Percentiles rank a stretch among this genome's conserved stretches.
These are phyloP conservation scores for Ustilago esculenta DNA, from an alignment of 1,284 basidiomycete genomes.

Conservation along the genomic window DNA sequence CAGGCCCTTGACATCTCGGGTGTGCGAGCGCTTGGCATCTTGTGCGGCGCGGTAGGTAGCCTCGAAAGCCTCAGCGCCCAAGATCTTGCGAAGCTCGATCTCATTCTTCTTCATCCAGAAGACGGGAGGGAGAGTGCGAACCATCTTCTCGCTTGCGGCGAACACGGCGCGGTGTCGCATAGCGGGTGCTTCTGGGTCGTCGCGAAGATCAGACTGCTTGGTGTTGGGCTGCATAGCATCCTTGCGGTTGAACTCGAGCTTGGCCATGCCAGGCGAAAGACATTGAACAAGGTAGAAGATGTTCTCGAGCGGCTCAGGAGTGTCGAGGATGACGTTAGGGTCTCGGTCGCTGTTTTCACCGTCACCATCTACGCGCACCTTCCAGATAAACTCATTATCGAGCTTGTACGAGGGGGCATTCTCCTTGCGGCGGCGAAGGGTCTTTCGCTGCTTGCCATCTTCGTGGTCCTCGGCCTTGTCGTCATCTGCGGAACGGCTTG, in stretches of 20 bases:
- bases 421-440: conserved; percentile 54
- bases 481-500: conserved; percentile 44
- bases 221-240: conserved; percentile 62
- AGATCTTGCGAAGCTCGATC: conserved; percentile 56
- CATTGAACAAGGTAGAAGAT: conserved; percentile 62
- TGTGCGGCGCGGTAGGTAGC: conserved; percentile 53
- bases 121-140: conserved; percentile 55
- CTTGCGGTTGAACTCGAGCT: conserved; percentile 56
- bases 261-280: conserved; percentile 57
- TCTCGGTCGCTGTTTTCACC: conserved; percentile 52
- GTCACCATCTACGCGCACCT: conserved; percentile 58
- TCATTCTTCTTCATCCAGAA: conserved; percentile 64
- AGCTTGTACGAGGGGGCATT: conserved; percentile 58
- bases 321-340: conserved; percentile 59
- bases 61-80: conserved; percentile 56
- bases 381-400: conserved; percentile 59
- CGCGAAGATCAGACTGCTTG: conserved; percentile 54
- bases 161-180: conserved; percentile 60
- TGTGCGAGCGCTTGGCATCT: conserved; percentile 43
- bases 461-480: conserved; percentile 41
- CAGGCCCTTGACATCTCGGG: conserved; percentile 58
- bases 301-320: conserved; percentile 60
- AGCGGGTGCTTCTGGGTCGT: conserved; percentile 55
- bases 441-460: conserved; percentile 55
- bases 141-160: conserved; percentile 57